Evolutionary conservation across 2,329 filamentous ascomycete species (phyloP).

Genomic region (Colletotrichum sp.): DNA sequence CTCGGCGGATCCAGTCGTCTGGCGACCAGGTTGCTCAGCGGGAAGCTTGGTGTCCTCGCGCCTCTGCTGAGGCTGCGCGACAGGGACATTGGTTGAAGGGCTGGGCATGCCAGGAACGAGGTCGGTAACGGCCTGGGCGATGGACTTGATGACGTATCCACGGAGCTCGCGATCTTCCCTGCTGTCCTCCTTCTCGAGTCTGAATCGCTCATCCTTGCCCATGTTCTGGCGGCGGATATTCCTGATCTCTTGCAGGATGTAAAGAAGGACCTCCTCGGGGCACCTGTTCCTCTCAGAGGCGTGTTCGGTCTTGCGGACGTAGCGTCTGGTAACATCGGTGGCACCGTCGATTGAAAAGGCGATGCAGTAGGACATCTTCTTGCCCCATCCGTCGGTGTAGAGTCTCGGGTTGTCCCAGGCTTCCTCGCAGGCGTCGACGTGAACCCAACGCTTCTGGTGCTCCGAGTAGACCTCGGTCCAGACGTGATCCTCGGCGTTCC

Average conservation of each 20-base stretch:
- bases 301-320: conserved; percentile 74
- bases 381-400: conserved; percentile 94
- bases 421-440: conserved; percentile 93
- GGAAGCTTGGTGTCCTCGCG: conserved; percentile 66
- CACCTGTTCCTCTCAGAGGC: conserved; percentile 79
- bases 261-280: conserved; percentile 87
- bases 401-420: conserved; percentile 93
- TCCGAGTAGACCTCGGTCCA: conserved; percentile 99
- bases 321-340: conserved; percentile 69
- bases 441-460: conserved; percentile 93
- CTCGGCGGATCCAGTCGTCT: conserved; percentile 52
- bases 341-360: conserved; percentile 92
- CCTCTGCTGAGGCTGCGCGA: conserved; percentile 27
- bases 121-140: conserved; percentile 75
- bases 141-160: conserved; percentile 74
- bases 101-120: conserved; percentile 59
- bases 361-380: conserved; percentile 96
- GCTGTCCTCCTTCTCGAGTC: conserved; percentile 80
- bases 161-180: conserved; percentile 78
- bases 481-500: conserved; percentile 96
- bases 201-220: conserved; percentile 83
- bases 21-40: conserved; percentile 61
- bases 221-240: conserved; percentile 83
- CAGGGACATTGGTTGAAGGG: conserved; percentile 25
- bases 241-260: conserved; percentile 92